Conservation (phyloP, 1,284 basidiomycete genomes). For the Malassezia furfur region DNA sequence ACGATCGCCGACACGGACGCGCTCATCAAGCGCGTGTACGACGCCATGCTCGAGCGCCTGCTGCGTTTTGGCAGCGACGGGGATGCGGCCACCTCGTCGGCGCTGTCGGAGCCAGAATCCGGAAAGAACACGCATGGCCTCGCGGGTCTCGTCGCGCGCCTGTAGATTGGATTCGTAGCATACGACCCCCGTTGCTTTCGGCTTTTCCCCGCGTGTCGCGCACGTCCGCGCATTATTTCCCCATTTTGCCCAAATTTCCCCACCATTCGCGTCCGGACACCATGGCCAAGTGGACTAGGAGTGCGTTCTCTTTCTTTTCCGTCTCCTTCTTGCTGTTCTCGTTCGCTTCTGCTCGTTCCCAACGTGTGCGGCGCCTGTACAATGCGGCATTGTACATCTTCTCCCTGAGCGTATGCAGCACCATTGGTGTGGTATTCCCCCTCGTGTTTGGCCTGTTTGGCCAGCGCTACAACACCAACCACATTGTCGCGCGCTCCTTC, state of each 20-base stretch:
- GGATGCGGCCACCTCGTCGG: background rate
- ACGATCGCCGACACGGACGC: constrained; percentile 59
- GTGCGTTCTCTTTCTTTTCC: constrained; percentile 25
- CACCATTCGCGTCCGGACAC: constrained; percentile 3
- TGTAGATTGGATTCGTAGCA: background rate
- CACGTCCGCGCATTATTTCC: background rate
- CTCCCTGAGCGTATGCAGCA: constrained; percentile 63
- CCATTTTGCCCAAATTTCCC: background rate
- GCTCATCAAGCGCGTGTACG: constrained; percentile 58
- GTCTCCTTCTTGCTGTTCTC: constrained; percentile 30
- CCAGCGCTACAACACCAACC: constrained; percentile 72
- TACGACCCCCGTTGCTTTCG: too few relatives aligned
- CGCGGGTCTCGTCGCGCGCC: constrained; percentile 8
- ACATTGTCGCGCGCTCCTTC: constrained; percentile 73
- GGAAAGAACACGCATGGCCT: background rate
- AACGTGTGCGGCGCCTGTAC: constrained; percentile 32
- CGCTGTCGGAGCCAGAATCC: background rate
- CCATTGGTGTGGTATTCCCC: constrained; percentile 66
- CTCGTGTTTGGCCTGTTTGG: constrained; percentile 60
- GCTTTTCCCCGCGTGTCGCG: too few relatives aligned
- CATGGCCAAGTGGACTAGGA: constrained; percentile 33
- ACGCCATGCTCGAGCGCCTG: constrained; percentile 27
- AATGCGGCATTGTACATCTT: constrained; percentile 59
- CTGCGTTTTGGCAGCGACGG: constrained; percentile 2
- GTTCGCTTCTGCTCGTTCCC: constrained; percentile 33